phyloP scores from a whole-genome alignment of 164 flowering plant species.

The Nymphaea thermarum region DNA sequence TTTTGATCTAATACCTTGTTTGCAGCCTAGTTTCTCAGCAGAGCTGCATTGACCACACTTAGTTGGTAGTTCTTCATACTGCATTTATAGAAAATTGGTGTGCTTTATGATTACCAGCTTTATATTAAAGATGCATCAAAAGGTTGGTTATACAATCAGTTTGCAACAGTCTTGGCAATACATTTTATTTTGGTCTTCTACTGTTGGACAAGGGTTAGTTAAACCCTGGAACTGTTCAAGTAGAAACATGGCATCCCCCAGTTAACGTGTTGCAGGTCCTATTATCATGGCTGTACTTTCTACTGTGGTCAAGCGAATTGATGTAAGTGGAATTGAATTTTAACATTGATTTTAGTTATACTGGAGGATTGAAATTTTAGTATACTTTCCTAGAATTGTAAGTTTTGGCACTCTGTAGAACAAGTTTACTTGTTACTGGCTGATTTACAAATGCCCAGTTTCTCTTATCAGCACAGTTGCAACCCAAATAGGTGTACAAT shows the following conservation, averaged over 20 bases:
- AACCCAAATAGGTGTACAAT: too few species aligned
- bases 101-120: slow-evolving; percentile 29
- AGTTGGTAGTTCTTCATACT: too few species aligned
- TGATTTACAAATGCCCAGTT: background rate
- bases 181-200: background rate
- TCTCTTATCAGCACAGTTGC: background rate
- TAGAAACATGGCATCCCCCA: slow-evolving; percentile 8
- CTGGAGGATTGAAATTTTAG: background rate
- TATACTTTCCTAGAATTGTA: background rate
- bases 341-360: too few species aligned
- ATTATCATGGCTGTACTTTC: too few species aligned
- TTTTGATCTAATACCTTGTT: too few species aligned
- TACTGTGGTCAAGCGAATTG: too few species aligned
- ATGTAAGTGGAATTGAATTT: too few species aligned
- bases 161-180: background rate
- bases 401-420: too few species aligned
- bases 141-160: slow-evolving; percentile 15
- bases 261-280: background rate
- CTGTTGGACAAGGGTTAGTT: slow-evolving; percentile 69
- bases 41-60: too few species aligned
- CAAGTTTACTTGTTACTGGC: background rate
- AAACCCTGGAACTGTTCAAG: slow-evolving; percentile 62
- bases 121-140: slow-evolving; percentile 66
- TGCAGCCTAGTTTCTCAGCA: too few species aligned
- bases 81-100: too few species aligned